A percentile compares a stretch with the other conserved stretches of the same genome.
Evolutionary conservation across 2,329 filamentous ascomycete genomes (phyloP).

Genomic region (Calonectria henricotiae): DNA sequence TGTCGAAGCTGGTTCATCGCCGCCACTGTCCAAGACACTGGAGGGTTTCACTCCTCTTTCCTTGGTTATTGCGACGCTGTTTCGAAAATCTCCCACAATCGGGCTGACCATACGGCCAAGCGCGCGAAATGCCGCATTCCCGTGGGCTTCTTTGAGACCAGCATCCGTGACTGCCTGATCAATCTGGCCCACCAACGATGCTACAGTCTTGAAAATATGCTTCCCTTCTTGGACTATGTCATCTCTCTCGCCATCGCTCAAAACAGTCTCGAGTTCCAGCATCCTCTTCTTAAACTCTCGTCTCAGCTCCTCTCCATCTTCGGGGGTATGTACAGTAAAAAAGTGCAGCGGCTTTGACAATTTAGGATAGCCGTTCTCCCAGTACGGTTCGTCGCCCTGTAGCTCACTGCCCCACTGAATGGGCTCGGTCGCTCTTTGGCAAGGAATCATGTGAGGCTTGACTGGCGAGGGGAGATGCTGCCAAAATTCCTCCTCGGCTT

Average conservation of each 20-base stretch:
- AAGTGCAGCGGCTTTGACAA: slow-evolving; percentile 63
- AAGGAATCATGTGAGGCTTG: slow-evolving; percentile 50
- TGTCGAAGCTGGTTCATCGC: slow-evolving; percentile 37
- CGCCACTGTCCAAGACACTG: slow-evolving; percentile 45
- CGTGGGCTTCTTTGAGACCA: slow-evolving; percentile 22
- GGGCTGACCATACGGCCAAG: slow-evolving; percentile 50
- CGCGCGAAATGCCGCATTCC: slow-evolving; percentile 41
- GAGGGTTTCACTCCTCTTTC: slow-evolving; percentile 56
- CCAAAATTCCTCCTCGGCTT: slow-evolving; percentile 77
- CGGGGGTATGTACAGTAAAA: slow-evolving; percentile 72
- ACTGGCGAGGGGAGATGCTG: slow-evolving; percentile 54
- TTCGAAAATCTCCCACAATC: slow-evolving; percentile 56
- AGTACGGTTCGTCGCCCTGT: slow-evolving; percentile 44
- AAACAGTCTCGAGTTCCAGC: slow-evolving; percentile 63
- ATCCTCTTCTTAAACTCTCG: slow-evolving; percentile 75
- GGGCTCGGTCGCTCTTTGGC: slow-evolving; percentile 42
- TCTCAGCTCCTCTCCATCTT: slow-evolving; percentile 82
- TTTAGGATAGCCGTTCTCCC: slow-evolving; percentile 23
- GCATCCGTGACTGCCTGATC: slow-evolving; percentile 28
- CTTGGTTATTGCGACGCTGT: slow-evolving; percentile 60
- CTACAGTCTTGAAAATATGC: slow-evolving; percentile 75
- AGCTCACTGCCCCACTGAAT: slow-evolving; percentile 44
- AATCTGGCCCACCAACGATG: slow-evolving; percentile 70
- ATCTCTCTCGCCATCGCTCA: slow-evolving; percentile 71
- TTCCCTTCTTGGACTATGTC: slow-evolving; percentile 78